Base-by-base conservation (phyloP, 371 early-diverging fungal species). In the Homolaphlyctis polyrhiza region DNA sequence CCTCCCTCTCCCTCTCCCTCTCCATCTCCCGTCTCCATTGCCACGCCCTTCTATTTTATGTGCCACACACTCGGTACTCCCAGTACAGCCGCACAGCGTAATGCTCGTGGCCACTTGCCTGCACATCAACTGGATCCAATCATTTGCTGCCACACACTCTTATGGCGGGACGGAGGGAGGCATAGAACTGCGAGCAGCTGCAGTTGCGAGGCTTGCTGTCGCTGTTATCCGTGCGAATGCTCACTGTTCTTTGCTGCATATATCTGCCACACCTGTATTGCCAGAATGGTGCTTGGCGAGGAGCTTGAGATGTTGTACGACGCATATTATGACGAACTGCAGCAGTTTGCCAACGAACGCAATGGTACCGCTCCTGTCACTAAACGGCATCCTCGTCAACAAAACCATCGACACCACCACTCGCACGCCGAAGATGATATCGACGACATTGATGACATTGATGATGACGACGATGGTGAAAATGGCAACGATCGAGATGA, bases 251-350 rank as follows among this genome's bases (percentile, higher is more conserved):
- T n/a, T n/a, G n/a, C n/a, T n/a, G n/a, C n/a, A n/a, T n/a, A n/a
- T n/a, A n/a, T n/a, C n/a, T n/a, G n/a, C n/a, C n/a, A n/a, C n/a
- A n/a, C n/a, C n/a, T n/a, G n/a, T n/a, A n/a, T 3, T n/a, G 25
- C n/a, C 75, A 91, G 93, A 71, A 86, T 88, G 58, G 92, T 91
- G 35, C 93, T 96, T 66, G 95, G 93, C 70, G 90, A 89, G 62
- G 94, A 96, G 71, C 81, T 96, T 21, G 92, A 94, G 68, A 80
- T 88, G 11, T 78, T 96, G 3, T 96, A 96, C 68, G 92, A 94
- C 69, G 90, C 91, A 47, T 95, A 95, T 74, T 93, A 92, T 69
- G 91, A 92, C 60, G 94, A 93, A 70, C 78, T 95, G 43, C 90
- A 93, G 71, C 86, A 87, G 55, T 94, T 90, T 69, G 91, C 94